phyloP scores from a whole-genome alignment of 2,329 filamentous ascomycete genomes.

The Paraphaeosphaeria minitans region DNA sequence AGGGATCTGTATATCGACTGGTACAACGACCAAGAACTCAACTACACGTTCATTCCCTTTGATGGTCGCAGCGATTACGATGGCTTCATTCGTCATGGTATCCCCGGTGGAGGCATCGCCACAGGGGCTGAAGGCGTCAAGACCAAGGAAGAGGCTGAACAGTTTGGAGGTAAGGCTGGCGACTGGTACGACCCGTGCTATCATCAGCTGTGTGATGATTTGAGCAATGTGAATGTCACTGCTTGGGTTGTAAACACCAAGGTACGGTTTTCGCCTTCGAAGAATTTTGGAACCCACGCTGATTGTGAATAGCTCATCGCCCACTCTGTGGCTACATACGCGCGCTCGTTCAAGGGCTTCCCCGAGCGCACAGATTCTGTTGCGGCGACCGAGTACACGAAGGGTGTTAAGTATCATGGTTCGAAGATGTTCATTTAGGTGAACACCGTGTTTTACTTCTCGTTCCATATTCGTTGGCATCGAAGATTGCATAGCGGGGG shows the following conservation, averaged over 20 bases:
- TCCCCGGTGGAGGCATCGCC: conserved; percentile 48
- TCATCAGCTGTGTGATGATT: conserved; percentile 47
- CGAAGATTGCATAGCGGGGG: neutral
- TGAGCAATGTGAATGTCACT: conserved; percentile 46
- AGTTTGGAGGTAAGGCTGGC: conserved; percentile 48
- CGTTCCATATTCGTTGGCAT: neutral
- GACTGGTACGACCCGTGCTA: conserved; percentile 49
- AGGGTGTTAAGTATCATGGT: conserved; percentile 40
- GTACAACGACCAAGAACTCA: conserved; percentile 44
- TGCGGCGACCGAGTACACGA: conserved; percentile 26
- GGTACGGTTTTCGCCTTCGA: conserved; percentile 19
- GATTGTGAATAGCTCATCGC: conserved; percentile 39
- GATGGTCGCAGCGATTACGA: conserved; percentile 50
- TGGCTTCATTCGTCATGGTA: conserved; percentile 48
- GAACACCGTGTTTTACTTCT: neutral
- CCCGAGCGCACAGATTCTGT: conserved; percentile 34
- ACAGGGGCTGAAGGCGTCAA: conserved; percentile 51
- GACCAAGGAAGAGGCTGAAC: conserved; percentile 42
- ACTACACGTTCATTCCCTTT: conserved; percentile 48
- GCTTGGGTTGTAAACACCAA: conserved; percentile 48
- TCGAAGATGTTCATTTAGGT: conserved; percentile 38
- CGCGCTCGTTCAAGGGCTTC: conserved; percentile 42
- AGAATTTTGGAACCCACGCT: neutral
- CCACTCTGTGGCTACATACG: conserved; percentile 46
- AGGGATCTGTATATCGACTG: conserved; percentile 47